These are phyloP conservation scores for Aspergillus fumigatus DNA, from an alignment of 2,329 filamentous ascomycete species.

Conservation along the genomic window DNA sequence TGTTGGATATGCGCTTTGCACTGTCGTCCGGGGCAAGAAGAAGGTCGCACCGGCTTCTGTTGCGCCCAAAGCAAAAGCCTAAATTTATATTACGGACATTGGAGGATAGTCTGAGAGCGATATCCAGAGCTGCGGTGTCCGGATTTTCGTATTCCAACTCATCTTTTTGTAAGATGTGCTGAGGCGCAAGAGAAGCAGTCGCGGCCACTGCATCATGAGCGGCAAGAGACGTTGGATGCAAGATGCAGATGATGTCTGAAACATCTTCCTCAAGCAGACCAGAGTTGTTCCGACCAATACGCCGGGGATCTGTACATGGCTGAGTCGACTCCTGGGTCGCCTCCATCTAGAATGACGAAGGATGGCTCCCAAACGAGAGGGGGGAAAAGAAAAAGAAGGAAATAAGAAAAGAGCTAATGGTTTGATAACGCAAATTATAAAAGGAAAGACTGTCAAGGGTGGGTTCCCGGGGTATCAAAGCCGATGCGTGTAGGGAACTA, in stretches of 20 bases:
- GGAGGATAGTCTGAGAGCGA: slow-evolving; percentile 77
- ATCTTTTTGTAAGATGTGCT: slow-evolving; percentile 57
- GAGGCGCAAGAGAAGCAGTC: slow-evolving; percentile 48
- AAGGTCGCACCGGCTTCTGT: slow-evolving; percentile 65
- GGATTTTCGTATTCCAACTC: slow-evolving; percentile 39
- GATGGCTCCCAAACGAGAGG: slow-evolving; percentile 9
- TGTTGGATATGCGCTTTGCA: slow-evolving; percentile 75
- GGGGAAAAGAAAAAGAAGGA: slow-evolving; percentile 1
- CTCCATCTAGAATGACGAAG: slow-evolving; percentile 30
- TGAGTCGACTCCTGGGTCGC: slow-evolving; percentile 66
- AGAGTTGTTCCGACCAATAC: slow-evolving; percentile 73
- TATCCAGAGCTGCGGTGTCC: slow-evolving; percentile 47
- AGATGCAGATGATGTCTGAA: slow-evolving; percentile 81
- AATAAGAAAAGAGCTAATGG: background rate
- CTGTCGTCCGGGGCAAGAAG: slow-evolving; percentile 65
- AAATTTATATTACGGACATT: slow-evolving; percentile 60
- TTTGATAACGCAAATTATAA: background rate
- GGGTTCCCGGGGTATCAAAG: slow-evolving; percentile 21
- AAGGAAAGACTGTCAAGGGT: slow-evolving; percentile 13
- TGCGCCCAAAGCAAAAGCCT: slow-evolving; percentile 86
- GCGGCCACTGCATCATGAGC: slow-evolving; percentile 67
- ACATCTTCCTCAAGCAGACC: slow-evolving; percentile 78
- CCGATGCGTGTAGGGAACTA: slow-evolving; percentile 8
- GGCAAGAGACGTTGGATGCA: slow-evolving; percentile 71
- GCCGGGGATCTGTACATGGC: slow-evolving; percentile 72